phyloP scores from a whole-genome alignment of 169 alveolate genomes.

The Eimeria brunetti region DNA sequence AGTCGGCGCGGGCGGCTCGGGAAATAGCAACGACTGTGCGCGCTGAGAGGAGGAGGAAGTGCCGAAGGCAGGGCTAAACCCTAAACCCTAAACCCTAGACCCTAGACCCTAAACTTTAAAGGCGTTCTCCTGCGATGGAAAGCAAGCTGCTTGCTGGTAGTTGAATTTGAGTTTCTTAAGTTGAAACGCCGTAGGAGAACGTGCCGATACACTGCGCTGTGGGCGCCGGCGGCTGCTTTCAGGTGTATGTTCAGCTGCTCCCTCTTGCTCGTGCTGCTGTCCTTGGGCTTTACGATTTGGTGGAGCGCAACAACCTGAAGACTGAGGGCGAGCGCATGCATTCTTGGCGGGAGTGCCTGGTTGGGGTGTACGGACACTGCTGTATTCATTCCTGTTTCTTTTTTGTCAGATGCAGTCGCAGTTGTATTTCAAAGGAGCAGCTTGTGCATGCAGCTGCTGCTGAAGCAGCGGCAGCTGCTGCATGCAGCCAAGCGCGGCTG shows the following conservation, averaged over 20 bases:
- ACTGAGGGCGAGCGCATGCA: background rate
- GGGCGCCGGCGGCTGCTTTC: background rate
- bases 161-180: background rate
- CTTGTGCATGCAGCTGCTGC: no score
- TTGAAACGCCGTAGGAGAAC: background rate
- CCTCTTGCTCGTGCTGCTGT: background rate
- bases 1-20: conserved; percentile 51
- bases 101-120: no score
- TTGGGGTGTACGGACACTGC: background rate
- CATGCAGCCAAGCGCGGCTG: background rate
- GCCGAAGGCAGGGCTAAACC: conserved; percentile 20
- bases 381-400: background rate
- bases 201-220: no score
- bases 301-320: conserved; percentile 19
- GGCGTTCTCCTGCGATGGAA: background rate
- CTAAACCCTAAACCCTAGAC: no score
- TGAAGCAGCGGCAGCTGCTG: background rate
- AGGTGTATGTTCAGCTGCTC: conserved; percentile 43
- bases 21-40: conserved; percentile 28
- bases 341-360: background rate
- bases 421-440: background rate
- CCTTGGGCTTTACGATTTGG: conserved; percentile 26
- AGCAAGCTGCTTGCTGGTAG: background rate
- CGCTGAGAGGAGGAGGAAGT: conserved; percentile 25
- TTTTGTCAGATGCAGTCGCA: background rate